Conservation (phyloP, 1,284 basidiomycete species). For the Peniophora sp. region DNA sequence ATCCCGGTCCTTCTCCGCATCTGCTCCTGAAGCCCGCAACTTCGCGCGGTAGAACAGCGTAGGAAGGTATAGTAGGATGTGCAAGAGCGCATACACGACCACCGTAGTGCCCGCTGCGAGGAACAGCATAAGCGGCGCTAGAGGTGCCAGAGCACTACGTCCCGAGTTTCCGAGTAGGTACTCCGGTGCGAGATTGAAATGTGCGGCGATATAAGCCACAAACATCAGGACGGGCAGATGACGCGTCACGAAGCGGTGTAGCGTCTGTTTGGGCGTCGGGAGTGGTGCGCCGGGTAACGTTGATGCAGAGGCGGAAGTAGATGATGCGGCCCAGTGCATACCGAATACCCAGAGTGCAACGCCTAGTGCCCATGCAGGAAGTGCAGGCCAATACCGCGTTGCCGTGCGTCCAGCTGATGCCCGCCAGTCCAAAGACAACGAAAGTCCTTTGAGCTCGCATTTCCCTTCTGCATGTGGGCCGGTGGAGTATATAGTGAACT, state of each 20-base stretch:
- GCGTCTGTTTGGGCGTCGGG: background rate
- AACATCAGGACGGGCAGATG: background rate
- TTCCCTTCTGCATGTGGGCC: conserved; percentile 20
- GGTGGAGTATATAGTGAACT: conserved; percentile 49
- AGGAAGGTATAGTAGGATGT: too few relatives aligned
- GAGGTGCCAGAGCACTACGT: background rate
- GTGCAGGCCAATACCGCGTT: conserved; percentile 63
- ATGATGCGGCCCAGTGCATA: background rate
- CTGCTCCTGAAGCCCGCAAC: background rate
- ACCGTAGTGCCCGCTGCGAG: background rate
- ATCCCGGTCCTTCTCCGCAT: background rate
- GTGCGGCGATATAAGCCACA: background rate
- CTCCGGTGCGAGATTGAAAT: background rate
- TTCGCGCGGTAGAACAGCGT: too few relatives aligned
- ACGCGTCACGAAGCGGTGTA: background rate
- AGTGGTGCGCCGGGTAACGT: background rate
- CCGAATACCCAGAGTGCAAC: background rate
- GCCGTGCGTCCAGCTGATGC: conserved; percentile 65
- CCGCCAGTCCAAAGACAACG: conserved; percentile 56
- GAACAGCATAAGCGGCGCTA: background rate
- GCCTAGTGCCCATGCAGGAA: conserved; percentile 67
- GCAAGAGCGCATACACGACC: background rate
- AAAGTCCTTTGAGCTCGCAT: conserved; percentile 38
- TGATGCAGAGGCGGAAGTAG: background rate
- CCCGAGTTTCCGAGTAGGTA: background rate